Conservation (phyloP, 768 basidiomycete genomes). For the Calocera viscosa region DNA sequence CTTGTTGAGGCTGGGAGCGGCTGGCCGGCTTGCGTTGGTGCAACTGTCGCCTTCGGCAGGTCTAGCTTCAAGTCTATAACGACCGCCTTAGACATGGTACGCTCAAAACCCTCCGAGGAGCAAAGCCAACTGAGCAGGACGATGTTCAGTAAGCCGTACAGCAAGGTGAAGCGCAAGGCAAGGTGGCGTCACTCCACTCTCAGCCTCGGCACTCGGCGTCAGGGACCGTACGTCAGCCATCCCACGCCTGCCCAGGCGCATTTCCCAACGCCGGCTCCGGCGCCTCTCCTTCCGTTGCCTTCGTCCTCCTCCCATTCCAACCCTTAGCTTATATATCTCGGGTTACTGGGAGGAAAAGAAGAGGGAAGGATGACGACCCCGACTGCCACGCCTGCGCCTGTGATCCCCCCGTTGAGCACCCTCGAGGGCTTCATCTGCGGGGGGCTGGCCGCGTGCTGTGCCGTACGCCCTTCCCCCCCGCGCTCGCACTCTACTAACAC, state of each 20-base stretch:
- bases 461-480: slow-evolving; percentile 39
- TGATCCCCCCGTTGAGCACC: slow-evolving; percentile 26
- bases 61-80: neutral
- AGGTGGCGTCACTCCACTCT: too few species aligned
- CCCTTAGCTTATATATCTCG: neutral
- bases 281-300: neutral
- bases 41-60: neutral
- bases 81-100: neutral
- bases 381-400: neutral
- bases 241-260: neutral
- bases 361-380: neutral
- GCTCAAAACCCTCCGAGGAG: neutral
- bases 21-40: neutral
- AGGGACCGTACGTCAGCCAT: neutral
- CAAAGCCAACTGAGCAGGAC: neutral
- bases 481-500: slow-evolving; percentile 3
- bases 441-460: slow-evolving; percentile 81
- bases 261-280: neutral
- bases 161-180: neutral
- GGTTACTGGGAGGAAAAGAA: neutral
- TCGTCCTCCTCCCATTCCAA: neutral
- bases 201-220: neutral
- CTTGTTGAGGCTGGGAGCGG: neutral
- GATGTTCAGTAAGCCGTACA: too few species aligned
- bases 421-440: slow-evolving; percentile 78